Conservation (phyloP, 23 red algal species). For the Pyropia haitanensis region DNA sequence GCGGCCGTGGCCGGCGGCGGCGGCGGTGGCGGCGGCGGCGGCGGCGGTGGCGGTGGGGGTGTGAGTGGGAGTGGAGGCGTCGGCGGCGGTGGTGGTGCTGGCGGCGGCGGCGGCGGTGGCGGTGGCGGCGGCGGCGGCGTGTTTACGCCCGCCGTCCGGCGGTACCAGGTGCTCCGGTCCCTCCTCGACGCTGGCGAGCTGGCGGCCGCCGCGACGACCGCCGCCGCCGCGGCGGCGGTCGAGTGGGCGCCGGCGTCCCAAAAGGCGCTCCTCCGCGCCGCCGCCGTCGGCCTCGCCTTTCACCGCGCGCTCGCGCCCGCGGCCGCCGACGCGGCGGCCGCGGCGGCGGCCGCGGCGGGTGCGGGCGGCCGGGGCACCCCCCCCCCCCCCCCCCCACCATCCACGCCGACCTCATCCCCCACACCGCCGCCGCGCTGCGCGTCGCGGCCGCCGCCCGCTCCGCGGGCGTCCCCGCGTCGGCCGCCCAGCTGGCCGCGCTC, state of each 20-base stretch:
- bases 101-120: too few species aligned
- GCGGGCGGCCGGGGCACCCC: too few species aligned
- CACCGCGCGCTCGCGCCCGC: too few species aligned
- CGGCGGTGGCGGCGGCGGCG: too few species aligned
- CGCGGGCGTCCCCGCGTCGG: slow-evolving; percentile 21
- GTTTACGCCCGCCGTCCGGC: slow-evolving; percentile 5
- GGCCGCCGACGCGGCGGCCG: too few species aligned
- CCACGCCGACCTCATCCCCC: slow-evolving; percentile 10
- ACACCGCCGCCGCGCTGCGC: slow-evolving; percentile 34
- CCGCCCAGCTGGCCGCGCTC: slow-evolving; percentile 27
- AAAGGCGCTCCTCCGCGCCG: slow-evolving; percentile 36
- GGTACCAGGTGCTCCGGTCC: slow-evolving; percentile 31
- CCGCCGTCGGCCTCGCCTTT: slow-evolving; percentile 21
- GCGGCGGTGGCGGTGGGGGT: too few species aligned
- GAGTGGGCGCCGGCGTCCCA: slow-evolving; percentile 9
- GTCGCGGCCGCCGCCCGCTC: slow-evolving; percentile 20
- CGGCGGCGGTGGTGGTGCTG: too few species aligned
- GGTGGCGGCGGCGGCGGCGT: too few species aligned
- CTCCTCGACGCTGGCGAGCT: slow-evolving; percentile 34
- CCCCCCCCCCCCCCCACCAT: too few species aligned
- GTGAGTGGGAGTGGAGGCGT: too few species aligned
- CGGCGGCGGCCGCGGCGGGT: too few species aligned
- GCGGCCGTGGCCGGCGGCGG: too few species aligned
- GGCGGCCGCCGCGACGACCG: slow-evolving; percentile 22
- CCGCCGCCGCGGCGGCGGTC: slow-evolving; percentile 33